Conservation (phyloP, 176 grass and related monocot genomes). For the Eleusine indica region DNA sequence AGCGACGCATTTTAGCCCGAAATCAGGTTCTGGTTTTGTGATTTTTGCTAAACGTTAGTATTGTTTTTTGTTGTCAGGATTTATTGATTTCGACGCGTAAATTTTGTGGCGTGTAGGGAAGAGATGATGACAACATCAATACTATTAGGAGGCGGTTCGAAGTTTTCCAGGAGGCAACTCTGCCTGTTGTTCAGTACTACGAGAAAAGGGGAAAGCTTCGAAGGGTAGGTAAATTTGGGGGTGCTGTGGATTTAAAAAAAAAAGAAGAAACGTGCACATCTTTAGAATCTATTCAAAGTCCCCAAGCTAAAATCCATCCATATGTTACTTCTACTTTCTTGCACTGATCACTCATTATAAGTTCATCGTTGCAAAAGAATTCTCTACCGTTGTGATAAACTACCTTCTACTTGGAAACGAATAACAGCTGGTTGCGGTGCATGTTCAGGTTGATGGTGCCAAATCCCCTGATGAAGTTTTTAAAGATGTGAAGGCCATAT, state of each 20-base stretch:
- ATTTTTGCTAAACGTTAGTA: background rate
- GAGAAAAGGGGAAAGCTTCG: constrained; percentile 56
- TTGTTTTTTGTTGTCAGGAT: background rate
- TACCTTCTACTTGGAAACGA: background rate
- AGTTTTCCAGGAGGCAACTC: constrained; percentile 52
- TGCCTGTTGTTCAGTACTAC: constrained; percentile 61
- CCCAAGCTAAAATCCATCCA: background rate
- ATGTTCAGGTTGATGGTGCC: constrained; percentile 53
- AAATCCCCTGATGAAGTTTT: constrained; percentile 54
- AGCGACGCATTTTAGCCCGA: constrained; percentile 47
- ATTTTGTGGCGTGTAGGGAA: constrained; percentile 43
- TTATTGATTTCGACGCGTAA: background rate
- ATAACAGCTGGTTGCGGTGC: background rate
- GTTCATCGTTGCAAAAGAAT: background rate
- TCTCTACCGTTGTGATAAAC: background rate
- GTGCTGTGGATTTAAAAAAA: background rate
- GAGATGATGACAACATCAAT: constrained; percentile 60
- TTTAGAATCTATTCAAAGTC: background rate
- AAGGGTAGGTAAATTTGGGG: constrained; percentile 44
- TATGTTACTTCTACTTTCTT: background rate
- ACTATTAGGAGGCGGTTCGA: constrained; percentile 49
- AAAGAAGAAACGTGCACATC: background rate
- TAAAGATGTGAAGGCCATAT: constrained; percentile 59
- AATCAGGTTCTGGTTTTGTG: constrained; percentile 49
- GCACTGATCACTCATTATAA: background rate